phyloP scores from a whole-genome alignment of 257 asterid genomes.

The Craterostigma plantagineum region DNA sequence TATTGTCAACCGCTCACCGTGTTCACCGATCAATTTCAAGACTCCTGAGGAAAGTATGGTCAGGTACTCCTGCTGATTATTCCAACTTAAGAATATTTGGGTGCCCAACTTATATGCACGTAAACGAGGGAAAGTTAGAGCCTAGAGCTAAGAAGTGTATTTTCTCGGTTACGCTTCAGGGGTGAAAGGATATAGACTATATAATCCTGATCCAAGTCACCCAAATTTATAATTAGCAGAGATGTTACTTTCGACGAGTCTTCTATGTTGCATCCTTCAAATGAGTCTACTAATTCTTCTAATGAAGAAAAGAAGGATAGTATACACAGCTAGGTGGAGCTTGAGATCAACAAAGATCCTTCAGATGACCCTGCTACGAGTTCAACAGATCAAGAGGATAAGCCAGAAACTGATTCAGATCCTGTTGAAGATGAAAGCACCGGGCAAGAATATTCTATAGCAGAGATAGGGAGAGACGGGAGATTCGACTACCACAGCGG shows the following conservation, averaged over 20 bases:
- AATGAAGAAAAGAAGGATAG: too few species aligned
- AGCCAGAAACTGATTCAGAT: background rate
- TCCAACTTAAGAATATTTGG: conserved; percentile 2
- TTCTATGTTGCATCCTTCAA: too few species aligned
- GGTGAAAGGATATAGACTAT: too few species aligned
- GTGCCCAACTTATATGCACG: conserved; percentile 1
- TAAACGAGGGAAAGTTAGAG: conserved; percentile 2
- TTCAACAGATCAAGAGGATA: background rate
- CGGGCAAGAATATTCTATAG: background rate
- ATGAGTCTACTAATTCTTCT: too few species aligned
- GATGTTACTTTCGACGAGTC: too few species aligned
- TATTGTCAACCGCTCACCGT: background rate
- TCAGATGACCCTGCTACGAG: too few species aligned
- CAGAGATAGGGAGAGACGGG: background rate
- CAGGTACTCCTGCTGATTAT: background rate
- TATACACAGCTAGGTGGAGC: too few species aligned
- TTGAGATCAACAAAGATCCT: too few species aligned
- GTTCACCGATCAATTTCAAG: background rate
- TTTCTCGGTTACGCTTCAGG: too few species aligned
- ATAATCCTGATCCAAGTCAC: too few species aligned
- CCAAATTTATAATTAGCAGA: too few species aligned
- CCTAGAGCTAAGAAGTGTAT: background rate
- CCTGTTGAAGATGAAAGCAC: background rate
- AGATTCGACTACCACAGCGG: background rate
- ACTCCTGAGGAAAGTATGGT: background rate